Evolutionary conservation across 495 filamentous ascomycete genomes (phyloP).

Genomic region (Gamarada debralockiae): DNA sequence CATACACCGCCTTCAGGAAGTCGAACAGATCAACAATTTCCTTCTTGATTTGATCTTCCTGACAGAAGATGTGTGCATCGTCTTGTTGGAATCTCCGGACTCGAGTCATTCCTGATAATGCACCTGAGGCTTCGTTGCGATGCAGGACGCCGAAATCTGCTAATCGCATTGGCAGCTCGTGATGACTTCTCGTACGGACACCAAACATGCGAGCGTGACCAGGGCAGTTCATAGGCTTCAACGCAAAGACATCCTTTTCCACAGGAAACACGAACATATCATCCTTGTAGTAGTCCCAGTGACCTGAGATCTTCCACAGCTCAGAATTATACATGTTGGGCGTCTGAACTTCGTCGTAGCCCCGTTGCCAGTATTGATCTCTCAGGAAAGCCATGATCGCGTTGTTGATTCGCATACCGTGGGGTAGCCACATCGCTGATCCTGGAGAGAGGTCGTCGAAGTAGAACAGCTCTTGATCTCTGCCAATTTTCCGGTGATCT

Average conservation of each 20-base stretch:
- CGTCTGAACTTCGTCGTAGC: constrained; percentile 90
- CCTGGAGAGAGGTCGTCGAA: constrained; percentile 91
- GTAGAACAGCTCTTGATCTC: constrained; percentile 95
- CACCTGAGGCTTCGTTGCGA: constrained; percentile 91
- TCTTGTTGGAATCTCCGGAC: constrained; percentile 94
- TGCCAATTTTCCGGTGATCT: constrained; percentile 86
- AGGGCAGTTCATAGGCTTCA: constrained; percentile 99
- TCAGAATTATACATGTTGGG: constrained; percentile 93
- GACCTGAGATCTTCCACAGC: constrained; percentile 91
- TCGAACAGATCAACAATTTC: constrained; percentile 89
- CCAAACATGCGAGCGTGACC: constrained; percentile 77
- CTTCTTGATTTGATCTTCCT: constrained; percentile 68
- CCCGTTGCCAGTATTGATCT: constrained; percentile 87
- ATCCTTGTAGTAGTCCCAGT: constrained; percentile 93
- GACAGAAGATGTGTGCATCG: constrained; percentile 92
- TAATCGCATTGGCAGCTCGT: constrained; percentile 82
- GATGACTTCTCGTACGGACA: constrained; percentile 76
- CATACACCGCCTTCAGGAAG: constrained; percentile 79
- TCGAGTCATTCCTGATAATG: constrained; percentile 83
- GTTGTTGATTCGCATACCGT: constrained; percentile 90
- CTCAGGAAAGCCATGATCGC: constrained; percentile 74
- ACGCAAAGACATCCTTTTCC: constrained; percentile 79
- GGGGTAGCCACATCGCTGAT: constrained; percentile 89
- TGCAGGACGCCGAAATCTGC: constrained; percentile 96
- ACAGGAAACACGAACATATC: constrained; percentile 94